A percentile compares a stretch with the other conserved stretches of the same genome.
phyloP scores from a whole-genome alignment of 2,329 filamentous ascomycete genomes.

The Ascochyta pisi region DNA sequence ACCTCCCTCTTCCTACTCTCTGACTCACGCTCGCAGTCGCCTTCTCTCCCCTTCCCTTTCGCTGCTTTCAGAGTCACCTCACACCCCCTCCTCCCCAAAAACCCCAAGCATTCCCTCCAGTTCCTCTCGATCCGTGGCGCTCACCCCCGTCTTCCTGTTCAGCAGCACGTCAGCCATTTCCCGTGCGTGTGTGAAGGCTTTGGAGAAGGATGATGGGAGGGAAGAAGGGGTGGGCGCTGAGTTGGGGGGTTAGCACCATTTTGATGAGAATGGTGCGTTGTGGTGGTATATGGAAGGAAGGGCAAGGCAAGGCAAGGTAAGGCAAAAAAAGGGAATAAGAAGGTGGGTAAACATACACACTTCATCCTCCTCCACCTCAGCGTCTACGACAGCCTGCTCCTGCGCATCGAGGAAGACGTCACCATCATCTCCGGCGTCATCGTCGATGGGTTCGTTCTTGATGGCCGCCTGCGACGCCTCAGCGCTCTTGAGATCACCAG shows the following conservation, averaged over 20 bases:
- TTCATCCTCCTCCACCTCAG: background rate
- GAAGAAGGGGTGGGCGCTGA: background rate
- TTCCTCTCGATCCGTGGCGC: background rate
- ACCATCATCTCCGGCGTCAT: background rate
- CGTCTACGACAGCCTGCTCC: background rate
- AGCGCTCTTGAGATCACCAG: background rate
- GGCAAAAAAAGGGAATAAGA: too few relatives aligned
- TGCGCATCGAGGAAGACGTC: background rate
- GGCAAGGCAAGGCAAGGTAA: too few relatives aligned
- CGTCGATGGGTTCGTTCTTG: conserved; percentile 2
- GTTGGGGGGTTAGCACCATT: background rate
- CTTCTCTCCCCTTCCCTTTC: too few relatives aligned
- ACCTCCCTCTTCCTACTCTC: too few relatives aligned
- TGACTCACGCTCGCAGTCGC: too few relatives aligned
- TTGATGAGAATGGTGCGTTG: background rate
- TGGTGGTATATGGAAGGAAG: background rate
- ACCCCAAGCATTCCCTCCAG: background rate
- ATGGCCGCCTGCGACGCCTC: background rate
- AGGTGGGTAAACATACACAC: conserved; percentile 5
- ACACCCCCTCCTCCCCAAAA: background rate
- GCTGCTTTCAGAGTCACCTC: too few relatives aligned
- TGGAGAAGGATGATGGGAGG: background rate
- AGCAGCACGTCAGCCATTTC: conserved; percentile 5
- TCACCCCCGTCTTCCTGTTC: background rate
- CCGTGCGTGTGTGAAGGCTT: background rate